phyloP scores from a whole-genome alignment of 768 basidiomycete genomes.

The Lentinula boryana region DNA sequence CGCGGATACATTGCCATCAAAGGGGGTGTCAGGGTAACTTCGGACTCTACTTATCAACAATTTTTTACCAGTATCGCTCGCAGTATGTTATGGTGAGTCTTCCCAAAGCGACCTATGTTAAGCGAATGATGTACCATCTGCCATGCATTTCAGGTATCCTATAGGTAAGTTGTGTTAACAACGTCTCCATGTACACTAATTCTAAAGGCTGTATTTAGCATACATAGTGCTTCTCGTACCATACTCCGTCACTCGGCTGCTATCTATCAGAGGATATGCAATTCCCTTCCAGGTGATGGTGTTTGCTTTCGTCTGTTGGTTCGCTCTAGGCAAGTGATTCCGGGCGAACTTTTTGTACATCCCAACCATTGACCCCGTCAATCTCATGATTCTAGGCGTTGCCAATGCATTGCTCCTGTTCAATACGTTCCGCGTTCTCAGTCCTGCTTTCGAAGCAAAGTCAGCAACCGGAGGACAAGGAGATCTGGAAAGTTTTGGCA shows the following conservation, averaged over 20 bases:
- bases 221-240: constrained; percentile 58
- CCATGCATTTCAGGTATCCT: constrained; percentile 41
- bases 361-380: background rate
- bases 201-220: constrained; percentile 27
- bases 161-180: constrained; percentile 34
- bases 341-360: background rate
- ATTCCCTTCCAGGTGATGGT: constrained; percentile 43
- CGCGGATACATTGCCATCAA: constrained; percentile 49
- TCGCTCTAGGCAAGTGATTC: constrained; percentile 42
- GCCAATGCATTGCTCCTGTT: constrained; percentile 62
- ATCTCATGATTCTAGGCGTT: constrained; percentile 34
- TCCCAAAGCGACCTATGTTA: background rate
- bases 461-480: constrained; percentile 14
- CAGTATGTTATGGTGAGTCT: constrained; percentile 64
- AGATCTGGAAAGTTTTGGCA: constrained; percentile 25
- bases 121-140: background rate
- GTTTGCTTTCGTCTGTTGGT: constrained; percentile 46
- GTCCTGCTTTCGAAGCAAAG: constrained; percentile 39
- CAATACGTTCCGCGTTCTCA: constrained; percentile 62
- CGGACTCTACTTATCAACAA: constrained; percentile 45
- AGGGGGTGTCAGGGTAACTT: constrained; percentile 43
- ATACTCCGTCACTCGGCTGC: constrained; percentile 44
- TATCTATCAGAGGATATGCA: constrained; percentile 38
- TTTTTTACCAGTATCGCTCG: constrained; percentile 59
- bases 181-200: background rate